Conservation (phyloP, 768 basidiomycete genomes). For the Fibroporia radiculosa region DNA sequence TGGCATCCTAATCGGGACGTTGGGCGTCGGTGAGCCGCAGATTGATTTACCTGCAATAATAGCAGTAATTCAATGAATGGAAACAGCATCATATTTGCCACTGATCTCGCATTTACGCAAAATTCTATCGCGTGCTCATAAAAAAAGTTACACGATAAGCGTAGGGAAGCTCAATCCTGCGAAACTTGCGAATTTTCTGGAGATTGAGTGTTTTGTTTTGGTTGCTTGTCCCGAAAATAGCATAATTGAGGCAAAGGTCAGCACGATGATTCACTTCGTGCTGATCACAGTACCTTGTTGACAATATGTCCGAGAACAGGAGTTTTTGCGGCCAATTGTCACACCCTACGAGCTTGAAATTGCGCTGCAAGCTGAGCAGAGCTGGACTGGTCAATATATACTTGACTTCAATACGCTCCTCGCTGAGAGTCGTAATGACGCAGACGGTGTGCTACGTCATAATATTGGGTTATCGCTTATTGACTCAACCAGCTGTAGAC, state of each 20-base stretch:
- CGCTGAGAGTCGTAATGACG: conserved; percentile 22
- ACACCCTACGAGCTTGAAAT: conserved; percentile 89
- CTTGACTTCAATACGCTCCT: conserved; percentile 67
- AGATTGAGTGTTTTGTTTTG: conserved; percentile 92
- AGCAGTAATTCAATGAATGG: not conserved
- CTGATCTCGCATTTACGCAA: conserved; percentile 76
- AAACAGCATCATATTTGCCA: conserved; percentile 78
- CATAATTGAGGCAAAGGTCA: conserved; percentile 63
- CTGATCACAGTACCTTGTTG: not conserved
- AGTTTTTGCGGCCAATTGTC: conserved; percentile 85
- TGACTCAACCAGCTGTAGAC: not conserved
- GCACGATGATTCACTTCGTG: conserved; percentile 4
- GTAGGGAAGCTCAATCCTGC: conserved; percentile 94
- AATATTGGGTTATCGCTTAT: not conserved
- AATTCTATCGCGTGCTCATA: conserved; percentile 55
- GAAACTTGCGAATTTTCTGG: conserved; percentile 92
- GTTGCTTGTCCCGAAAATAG: conserved; percentile 95
- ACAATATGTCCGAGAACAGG: conserved; percentile 36
- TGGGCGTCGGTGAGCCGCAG: conserved; percentile 80
- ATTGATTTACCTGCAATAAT: not conserved
- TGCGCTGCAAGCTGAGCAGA: conserved; percentile 62
- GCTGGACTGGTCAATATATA: conserved; percentile 73
- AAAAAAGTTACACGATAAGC: conserved; percentile 91
- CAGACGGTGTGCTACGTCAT: not conserved
- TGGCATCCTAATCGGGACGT: conserved; percentile 90